A percentile compares a stretch with the other conserved stretches of the same genome.
Evolutionary conservation across 176 grass and related monocot genomes (phyloP).

Genomic region (Eremochloa ophiuroides): DNA sequence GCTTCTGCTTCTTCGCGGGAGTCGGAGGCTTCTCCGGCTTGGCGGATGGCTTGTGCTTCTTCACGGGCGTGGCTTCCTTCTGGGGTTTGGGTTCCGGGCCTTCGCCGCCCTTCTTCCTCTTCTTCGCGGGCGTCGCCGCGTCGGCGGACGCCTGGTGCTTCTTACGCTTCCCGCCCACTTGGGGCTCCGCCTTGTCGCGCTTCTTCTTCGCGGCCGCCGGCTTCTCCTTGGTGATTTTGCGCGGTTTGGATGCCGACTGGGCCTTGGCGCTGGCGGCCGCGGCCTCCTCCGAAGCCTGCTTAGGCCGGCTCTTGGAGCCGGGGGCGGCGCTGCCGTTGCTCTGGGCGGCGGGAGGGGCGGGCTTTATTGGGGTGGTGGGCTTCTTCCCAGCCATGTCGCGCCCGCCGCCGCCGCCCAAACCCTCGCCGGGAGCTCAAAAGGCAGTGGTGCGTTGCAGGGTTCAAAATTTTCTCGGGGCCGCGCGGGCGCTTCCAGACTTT

Average conservation of each 20-base stretch:
- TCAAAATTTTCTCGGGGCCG: conserved; percentile 15
- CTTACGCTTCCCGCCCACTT: conserved; percentile 10
- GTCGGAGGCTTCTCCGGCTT: not conserved
- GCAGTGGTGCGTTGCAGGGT: not conserved
- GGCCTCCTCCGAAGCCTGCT: not conserved
- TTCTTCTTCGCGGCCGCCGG: conserved; percentile 14
- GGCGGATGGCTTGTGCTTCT: not conserved
- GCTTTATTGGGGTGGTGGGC: not conserved
- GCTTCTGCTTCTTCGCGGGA: not conserved
- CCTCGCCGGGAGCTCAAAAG: conserved; percentile 6
- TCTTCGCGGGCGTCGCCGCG: not conserved
- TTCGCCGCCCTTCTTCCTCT: conserved; percentile 19
- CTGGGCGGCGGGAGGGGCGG: not conserved
- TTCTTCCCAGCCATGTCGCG: conserved; percentile 37
- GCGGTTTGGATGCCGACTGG: not conserved
- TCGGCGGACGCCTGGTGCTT: conserved; percentile 11
- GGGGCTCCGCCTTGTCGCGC: not conserved
- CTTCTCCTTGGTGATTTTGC: conserved; percentile 3
- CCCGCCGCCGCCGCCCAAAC: not conserved
- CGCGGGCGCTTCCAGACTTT: conserved; percentile 3
- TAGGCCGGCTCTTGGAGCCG: not conserved
- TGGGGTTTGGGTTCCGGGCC: not conserved
- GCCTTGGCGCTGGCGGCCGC: not conserved
- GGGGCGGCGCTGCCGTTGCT: not conserved
- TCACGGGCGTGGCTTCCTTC: not conserved